These are phyloP conservation scores for Acmispon strigosus DNA, from an alignment of 306 rosid genomes.

Conservation along the genomic window DNA sequence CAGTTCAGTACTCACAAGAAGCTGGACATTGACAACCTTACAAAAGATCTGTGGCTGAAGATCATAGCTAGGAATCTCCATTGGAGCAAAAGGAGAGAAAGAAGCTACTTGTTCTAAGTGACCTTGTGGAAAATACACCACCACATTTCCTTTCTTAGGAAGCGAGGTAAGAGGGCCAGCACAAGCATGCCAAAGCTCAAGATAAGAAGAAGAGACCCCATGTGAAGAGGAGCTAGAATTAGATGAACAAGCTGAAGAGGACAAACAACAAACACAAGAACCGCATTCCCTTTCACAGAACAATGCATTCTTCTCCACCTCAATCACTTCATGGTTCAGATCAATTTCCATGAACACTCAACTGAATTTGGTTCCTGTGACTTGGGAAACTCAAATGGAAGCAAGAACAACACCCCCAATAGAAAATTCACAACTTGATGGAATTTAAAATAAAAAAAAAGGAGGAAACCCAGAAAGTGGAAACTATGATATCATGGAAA, in stretches of 20 bases:
- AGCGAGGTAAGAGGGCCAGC: slow-evolving; percentile 91
- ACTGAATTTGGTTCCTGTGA: slow-evolving; percentile 20
- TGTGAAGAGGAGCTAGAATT: slow-evolving; percentile 44
- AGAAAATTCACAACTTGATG: slow-evolving; percentile 14
- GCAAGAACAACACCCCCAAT: slow-evolving; percentile 16
- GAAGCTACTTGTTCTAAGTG: slow-evolving; percentile 81
- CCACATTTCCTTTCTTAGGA: slow-evolving; percentile 89
- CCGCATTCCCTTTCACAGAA: slow-evolving; percentile 53
- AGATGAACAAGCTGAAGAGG: slow-evolving; percentile 68
- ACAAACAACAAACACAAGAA: slow-evolving; percentile 43
- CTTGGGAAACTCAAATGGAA: slow-evolving; percentile 20
- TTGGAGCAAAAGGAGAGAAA: slow-evolving; percentile 57
- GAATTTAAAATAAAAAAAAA: not conserved
- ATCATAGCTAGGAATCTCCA: slow-evolving; percentile 66
- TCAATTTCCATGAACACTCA: slow-evolving; percentile 89
- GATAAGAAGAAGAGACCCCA: slow-evolving; percentile 64
- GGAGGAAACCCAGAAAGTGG: slow-evolving; percentile 31
- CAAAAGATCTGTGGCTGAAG: slow-evolving; percentile 93
- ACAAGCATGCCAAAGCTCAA: slow-evolving; percentile 98
- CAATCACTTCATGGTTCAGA: slow-evolving; percentile 76
- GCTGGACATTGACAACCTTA: slow-evolving; percentile 77
- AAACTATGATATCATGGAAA: slow-evolving; percentile 34
- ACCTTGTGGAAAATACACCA: slow-evolving; percentile 93
- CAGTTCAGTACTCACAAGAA: slow-evolving; percentile 64
- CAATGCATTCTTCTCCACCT: slow-evolving; percentile 56